phyloP scores from a whole-genome alignment of 352 stramenopile genomes.

The Pythium sp. region DNA sequence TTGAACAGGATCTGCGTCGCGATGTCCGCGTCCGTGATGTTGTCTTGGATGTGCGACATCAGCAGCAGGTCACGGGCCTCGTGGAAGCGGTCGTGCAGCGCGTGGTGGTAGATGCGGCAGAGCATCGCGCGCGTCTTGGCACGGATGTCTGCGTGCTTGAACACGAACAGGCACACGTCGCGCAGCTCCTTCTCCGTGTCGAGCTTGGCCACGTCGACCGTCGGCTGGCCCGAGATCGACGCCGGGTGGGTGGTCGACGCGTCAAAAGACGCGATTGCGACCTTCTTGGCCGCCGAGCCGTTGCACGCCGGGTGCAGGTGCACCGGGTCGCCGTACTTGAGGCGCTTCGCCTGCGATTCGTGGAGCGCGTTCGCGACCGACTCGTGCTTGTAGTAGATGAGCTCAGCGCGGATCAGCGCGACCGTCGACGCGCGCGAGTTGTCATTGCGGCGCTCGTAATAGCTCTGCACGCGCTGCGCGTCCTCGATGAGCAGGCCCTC shows the following conservation, averaged over 20 bases:
- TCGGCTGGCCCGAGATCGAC: conserved; percentile 70
- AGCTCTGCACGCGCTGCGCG: conserved; percentile 85
- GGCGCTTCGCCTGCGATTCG: conserved; percentile 76
- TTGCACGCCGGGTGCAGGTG: conserved; percentile 89
- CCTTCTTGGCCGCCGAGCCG: conserved; percentile 34
- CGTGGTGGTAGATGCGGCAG: conserved; percentile 98
- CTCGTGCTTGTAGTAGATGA: conserved; percentile 98
- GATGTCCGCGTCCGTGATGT: conserved; percentile 91
- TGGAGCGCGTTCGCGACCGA: conserved; percentile 83
- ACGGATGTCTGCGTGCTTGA: conserved; percentile 91
- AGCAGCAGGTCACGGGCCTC: conserved; percentile 97
- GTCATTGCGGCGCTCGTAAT: conserved; percentile 86
- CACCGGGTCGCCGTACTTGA: conserved; percentile 80
- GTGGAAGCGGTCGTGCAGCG: conserved; percentile 98
- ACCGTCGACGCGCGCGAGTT: conserved; percentile 80
- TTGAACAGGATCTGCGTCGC: conserved; percentile 98
- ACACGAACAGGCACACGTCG: conserved; percentile 92
- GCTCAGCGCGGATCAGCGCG: conserved; percentile 91
- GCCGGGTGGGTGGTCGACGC: conserved; percentile 67
- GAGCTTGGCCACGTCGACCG: conserved; percentile 47
- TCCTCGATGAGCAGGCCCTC: conserved; percentile 90
- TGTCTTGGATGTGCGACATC: conserved; percentile 98
- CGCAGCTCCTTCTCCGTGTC: conserved; percentile 83
- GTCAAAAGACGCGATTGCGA: conserved; percentile 52
- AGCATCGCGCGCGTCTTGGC: conserved; percentile 96